Evolutionary conservation across 495 filamentous ascomycete species (phyloP).

Genomic region (Aspergillus panamensis): DNA sequence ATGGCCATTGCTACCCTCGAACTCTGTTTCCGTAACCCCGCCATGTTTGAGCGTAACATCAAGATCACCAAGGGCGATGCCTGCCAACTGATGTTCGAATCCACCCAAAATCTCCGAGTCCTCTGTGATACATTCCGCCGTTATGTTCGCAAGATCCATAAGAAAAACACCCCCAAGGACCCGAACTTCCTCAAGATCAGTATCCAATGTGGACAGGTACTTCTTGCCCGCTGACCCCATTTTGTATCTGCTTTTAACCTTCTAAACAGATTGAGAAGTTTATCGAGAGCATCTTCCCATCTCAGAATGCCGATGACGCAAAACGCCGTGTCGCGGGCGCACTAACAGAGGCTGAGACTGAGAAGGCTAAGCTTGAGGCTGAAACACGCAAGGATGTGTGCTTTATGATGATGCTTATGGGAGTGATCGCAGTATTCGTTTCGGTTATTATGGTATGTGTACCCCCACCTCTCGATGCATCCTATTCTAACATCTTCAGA

Average conservation of each 20-base stretch:
- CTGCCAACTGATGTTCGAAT: slow-evolving; percentile 85
- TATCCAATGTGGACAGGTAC: slow-evolving; percentile 81
- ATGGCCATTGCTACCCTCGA: slow-evolving; percentile 97
- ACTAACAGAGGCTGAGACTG: slow-evolving; percentile 37
- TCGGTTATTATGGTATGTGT: slow-evolving; percentile 61
- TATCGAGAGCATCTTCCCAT: slow-evolving; percentile 91
- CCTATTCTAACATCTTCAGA: slow-evolving; percentile 40
- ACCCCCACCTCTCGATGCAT: not conserved
- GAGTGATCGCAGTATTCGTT: slow-evolving; percentile 57
- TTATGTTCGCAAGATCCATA: slow-evolving; percentile 77
- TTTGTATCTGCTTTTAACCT: slow-evolving; percentile 19
- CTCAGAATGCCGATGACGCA: slow-evolving; percentile 53
- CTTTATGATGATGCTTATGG: slow-evolving; percentile 60
- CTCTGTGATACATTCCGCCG: slow-evolving; percentile 75
- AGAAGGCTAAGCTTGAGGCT: slow-evolving; percentile 48
- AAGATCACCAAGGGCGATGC: slow-evolving; percentile 97
- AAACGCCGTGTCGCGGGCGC: slow-evolving; percentile 38
- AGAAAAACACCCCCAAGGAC: slow-evolving; percentile 92
- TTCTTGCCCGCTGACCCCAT: not conserved
- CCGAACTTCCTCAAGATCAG: slow-evolving; percentile 94
- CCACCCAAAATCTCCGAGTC: slow-evolving; percentile 78
- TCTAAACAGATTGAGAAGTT: slow-evolving; percentile 83
- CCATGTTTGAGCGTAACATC: slow-evolving; percentile 81
- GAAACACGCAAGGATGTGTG: slow-evolving; percentile 56
- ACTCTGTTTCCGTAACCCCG: slow-evolving; percentile 87